phyloP scores from a whole-genome alignment of 2,329 filamentous ascomycete genomes.

The Bipolaris gigantea region DNA sequence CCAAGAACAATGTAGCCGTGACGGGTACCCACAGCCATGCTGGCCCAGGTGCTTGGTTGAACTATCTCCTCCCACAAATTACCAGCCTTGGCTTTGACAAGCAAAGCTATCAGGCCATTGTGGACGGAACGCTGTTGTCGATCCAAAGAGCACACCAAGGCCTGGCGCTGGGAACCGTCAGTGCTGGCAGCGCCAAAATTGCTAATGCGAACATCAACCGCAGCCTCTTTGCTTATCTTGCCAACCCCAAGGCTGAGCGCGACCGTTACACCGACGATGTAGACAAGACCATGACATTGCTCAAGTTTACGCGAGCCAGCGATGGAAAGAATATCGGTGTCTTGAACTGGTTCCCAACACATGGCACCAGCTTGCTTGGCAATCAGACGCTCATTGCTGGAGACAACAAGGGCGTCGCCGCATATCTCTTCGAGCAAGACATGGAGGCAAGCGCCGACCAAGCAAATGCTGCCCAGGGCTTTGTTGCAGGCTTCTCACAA shows the following conservation, averaged over 20 bases:
- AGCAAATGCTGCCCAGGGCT: constrained; percentile 61
- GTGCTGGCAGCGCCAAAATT: constrained; percentile 69
- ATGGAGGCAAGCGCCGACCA: constrained; percentile 50
- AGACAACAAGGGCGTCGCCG: constrained; percentile 96
- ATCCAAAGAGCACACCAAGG: constrained; percentile 79
- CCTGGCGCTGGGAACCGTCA: constrained; percentile 69
- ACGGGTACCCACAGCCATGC: constrained; percentile 93
- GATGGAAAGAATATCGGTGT: constrained; percentile 78
- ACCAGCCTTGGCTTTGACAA: constrained; percentile 83
- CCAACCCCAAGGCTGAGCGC: constrained; percentile 79
- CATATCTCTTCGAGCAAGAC: constrained; percentile 78
- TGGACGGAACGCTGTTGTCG: constrained; percentile 80
- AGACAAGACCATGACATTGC: constrained; percentile 78
- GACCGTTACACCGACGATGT: constrained; percentile 65
- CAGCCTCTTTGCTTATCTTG: constrained; percentile 83
- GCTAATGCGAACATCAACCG: constrained; percentile 83
- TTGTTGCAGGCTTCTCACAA: constrained; percentile 91
- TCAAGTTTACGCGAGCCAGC: constrained; percentile 74
- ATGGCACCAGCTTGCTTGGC: constrained; percentile 86
- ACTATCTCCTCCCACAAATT: constrained; percentile 90
- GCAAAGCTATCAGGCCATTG: constrained; percentile 86
- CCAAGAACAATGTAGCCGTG: constrained; percentile 79
- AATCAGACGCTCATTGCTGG: constrained; percentile 91
- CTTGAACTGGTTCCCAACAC: constrained; percentile 88
- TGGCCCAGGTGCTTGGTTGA: constrained; percentile 89